A percentile compares a stretch with the other conserved stretches of the same genome.
Evolutionary conservation across 495 filamentous ascomycete genomes (phyloP).

Genomic region (Penicillium ochrochloron): DNA sequence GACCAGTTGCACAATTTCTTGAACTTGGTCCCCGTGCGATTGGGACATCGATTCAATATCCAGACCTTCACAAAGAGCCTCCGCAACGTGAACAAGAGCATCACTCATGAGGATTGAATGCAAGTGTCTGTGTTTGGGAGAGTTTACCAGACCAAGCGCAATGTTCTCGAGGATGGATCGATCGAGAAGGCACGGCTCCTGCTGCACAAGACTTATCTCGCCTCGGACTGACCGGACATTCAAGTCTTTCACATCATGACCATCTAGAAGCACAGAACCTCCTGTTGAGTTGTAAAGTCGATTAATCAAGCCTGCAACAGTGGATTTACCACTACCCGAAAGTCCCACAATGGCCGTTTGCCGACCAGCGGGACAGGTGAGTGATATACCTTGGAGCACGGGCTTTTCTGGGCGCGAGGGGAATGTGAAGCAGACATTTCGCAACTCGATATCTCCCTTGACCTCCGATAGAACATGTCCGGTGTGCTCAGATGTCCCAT

Average conservation of each 20-base stretch:
- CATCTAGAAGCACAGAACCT: constrained; percentile 55
- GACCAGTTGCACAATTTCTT: constrained; percentile 40
- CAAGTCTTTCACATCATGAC: constrained; percentile 53
- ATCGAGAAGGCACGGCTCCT: constrained; percentile 66
- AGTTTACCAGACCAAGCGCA: constrained; percentile 63
- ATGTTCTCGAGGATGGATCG: constrained; percentile 72
- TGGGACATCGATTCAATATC: constrained; percentile 30
- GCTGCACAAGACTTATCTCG: constrained; percentile 64
- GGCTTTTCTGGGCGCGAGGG: constrained; percentile 59
- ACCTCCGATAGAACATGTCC: constrained; percentile 38
- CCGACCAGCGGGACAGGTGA: constrained; percentile 51
- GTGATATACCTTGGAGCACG: constrained; percentile 27
- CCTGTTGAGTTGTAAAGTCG: constrained; percentile 51
- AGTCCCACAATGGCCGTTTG: constrained; percentile 68
- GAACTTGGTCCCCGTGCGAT: constrained; percentile 25
- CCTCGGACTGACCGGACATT: constrained; percentile 60
- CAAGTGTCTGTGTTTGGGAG: constrained; percentile 43
- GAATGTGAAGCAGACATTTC: constrained; percentile 62
- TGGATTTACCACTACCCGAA: constrained; percentile 72
- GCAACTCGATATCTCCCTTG: constrained; percentile 49
- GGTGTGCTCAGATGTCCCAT: constrained; percentile 40
- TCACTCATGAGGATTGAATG: constrained; percentile 26
- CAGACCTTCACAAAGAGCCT: constrained; percentile 34
- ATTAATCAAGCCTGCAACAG: constrained; percentile 57
- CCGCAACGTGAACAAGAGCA: constrained; percentile 32